Evolutionary conservation across 345 rosid genomes (phyloP), one percentile per base, ranked within the genome.

Genomic region (Lumnitzera racemosa): DNA sequence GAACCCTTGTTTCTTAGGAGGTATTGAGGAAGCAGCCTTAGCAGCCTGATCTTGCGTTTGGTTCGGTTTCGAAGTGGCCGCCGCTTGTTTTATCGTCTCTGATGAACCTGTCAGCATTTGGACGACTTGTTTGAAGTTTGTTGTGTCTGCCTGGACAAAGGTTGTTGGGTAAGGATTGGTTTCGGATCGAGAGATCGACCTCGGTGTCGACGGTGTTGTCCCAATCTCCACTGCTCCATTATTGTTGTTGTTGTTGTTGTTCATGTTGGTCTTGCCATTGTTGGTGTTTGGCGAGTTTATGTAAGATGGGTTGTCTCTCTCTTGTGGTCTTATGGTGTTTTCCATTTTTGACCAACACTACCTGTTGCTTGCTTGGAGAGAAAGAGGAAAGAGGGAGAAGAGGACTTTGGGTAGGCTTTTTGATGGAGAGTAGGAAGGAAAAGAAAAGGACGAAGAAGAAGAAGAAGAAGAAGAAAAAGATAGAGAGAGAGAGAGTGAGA

Each of bases 151-250:
- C 64, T 91, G 98, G 55, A 91, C 96, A 60, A 91, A 91, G 62
- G 98, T 91, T 20, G 98, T 91, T 15, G 96, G 98, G 70, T 85
- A 87, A 64, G 98, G 98, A 73, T 81, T 91, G n/a, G 90, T 36
- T 58, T 94, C 91, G 74, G 96, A 89, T 82, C 96, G 87, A 80
- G 96, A 72, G 66, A 89, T 69, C 62, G 90, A 79, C 14, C 72
- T 69, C 53, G 87, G 84, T 12, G 82, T 62, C 41, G 70, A 65
- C 47, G 82, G 75, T 62, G 57, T 46, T 17, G 59, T 55, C 11
- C 73, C 78, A 51, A 63, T 58, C 63, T 76, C 85, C 69, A 66
- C 66, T 36, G 60, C 56, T 48, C 80, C 81, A 60, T 71, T 69
- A 75, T 59, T 46, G 81, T 54, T 36, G 67, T 53, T 29, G 70